Conservation (phyloP, 2,329 filamentous ascomycete species). For the Verticillium dahliae region DNA sequence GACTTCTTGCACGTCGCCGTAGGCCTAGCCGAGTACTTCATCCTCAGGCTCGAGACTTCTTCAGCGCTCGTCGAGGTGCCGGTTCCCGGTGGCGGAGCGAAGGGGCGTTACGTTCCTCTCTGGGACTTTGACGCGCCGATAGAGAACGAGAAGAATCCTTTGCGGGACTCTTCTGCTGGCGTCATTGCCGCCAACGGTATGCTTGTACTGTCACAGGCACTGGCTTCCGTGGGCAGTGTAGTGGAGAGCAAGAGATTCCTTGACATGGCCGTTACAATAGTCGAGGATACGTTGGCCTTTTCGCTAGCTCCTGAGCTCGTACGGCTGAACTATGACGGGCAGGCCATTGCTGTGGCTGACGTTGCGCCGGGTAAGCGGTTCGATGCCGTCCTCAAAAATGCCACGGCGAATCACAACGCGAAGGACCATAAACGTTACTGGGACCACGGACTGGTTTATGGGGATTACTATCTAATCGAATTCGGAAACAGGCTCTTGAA, state of each 20-base stretch:
- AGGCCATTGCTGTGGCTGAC: background rate
- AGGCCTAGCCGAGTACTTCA: conserved; percentile 42
- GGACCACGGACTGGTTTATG: conserved; percentile 39
- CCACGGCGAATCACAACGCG: conserved; percentile 26
- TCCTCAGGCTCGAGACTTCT: conserved; percentile 28
- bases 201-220: conserved; percentile 27
- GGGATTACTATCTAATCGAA: conserved; percentile 40
- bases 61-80: conserved; percentile 20
- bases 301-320: conserved; percentile 16
- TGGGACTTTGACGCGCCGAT: conserved; percentile 44
- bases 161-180: conserved; percentile 30
- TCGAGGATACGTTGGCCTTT: conserved; percentile 21
- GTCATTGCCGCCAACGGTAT: conserved; percentile 34
- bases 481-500: conserved; percentile 35
- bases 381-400: conserved; percentile 24
- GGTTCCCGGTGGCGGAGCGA: conserved; percentile 12
- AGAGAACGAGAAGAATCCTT: conserved; percentile 15
- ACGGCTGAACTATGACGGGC: background rate
- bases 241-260: conserved; percentile 15
- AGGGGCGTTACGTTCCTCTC: conserved; percentile 20
- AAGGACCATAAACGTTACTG: conserved; percentile 22
- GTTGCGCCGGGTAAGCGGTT: conserved; percentile 14
- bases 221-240: background rate
- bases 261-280: conserved; percentile 19
- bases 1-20: conserved; percentile 37